These are phyloP conservation scores for Ascocoryne sarcoides DNA, from an alignment of 2,329 filamentous ascomycete genomes.

Conservation along the genomic window DNA sequence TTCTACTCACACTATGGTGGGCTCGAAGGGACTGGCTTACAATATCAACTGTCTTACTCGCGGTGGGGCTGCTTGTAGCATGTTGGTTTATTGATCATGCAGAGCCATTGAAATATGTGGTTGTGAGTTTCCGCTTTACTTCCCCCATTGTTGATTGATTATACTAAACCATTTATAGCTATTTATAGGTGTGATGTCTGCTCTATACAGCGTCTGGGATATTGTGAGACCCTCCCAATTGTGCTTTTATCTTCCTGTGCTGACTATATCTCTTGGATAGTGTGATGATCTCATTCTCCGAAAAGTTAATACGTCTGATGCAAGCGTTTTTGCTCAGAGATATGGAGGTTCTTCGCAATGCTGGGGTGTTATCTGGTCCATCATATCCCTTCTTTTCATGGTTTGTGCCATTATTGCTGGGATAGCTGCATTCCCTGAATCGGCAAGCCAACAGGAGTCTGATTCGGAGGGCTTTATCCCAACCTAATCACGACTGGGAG, in stretches of 20 bases:
- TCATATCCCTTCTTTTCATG: slow-evolving; percentile 66
- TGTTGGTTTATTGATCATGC: slow-evolving; percentile 77
- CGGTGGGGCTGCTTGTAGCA: slow-evolving; percentile 60
- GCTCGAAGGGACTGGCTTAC: slow-evolving; percentile 71
- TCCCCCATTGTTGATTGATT: background rate
- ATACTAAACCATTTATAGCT: slow-evolving; percentile 30
- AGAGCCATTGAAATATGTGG: slow-evolving; percentile 63
- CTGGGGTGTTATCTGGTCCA: slow-evolving; percentile 72
- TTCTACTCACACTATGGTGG: slow-evolving; percentile 76
- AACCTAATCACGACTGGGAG: no score
- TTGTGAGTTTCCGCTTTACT: slow-evolving; percentile 27
- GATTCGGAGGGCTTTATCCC: slow-evolving; percentile 59
- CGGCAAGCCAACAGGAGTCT: slow-evolving; percentile 56
- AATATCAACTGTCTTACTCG: slow-evolving; percentile 58
- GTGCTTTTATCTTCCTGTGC: background rate
- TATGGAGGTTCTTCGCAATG: slow-evolving; percentile 74
- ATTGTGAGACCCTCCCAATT: slow-evolving; percentile 41
- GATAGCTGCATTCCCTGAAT: slow-evolving; percentile 66
- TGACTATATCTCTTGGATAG: slow-evolving; percentile 25
- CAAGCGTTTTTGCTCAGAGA: slow-evolving; percentile 67
- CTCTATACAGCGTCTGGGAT: slow-evolving; percentile 75
- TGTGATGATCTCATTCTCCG: slow-evolving; percentile 73
- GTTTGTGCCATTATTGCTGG: slow-evolving; percentile 64
- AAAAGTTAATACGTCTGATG: slow-evolving; percentile 73
- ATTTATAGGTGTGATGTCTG: slow-evolving; percentile 77